A percentile compares a stretch with the other conserved stretches of the same genome.
phyloP scores from a whole-genome alignment of 2,329 filamentous ascomycete species.

The Aspergillus sp. region DNA sequence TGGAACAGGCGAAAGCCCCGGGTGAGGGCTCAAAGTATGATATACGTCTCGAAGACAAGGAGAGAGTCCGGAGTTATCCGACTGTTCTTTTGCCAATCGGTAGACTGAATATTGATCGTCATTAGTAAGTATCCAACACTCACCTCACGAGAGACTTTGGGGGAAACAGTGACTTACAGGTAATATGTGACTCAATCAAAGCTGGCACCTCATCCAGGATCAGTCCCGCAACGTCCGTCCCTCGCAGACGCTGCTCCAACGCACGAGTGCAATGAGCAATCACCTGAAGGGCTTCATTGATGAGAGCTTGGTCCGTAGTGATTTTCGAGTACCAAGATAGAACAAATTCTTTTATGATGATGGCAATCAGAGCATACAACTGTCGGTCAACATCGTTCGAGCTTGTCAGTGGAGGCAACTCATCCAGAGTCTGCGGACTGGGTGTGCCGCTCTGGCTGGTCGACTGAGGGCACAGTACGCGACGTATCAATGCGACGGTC shows the following conservation, averaged over 20 bases:
- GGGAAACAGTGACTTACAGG: constrained; percentile 52
- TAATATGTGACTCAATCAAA: constrained; percentile 75
- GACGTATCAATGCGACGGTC: constrained; percentile 78
- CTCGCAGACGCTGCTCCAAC: constrained; percentile 79
- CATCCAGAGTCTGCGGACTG: constrained; percentile 69
- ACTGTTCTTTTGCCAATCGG: constrained; percentile 63
- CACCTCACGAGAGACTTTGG: not conserved
- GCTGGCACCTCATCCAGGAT: constrained; percentile 85
- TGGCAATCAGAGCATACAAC: constrained; percentile 86
- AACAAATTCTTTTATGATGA: constrained; percentile 86
- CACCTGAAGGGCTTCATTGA: constrained; percentile 82
- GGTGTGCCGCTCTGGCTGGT: constrained; percentile 43
- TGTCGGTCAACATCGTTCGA: constrained; percentile 92
- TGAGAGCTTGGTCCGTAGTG: constrained; percentile 83
- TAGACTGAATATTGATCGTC: constrained; percentile 57
- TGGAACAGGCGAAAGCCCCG: constrained; percentile 76
- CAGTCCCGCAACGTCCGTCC: constrained; percentile 78
- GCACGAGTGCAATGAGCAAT: constrained; percentile 89
- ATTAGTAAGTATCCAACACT: constrained; percentile 18
- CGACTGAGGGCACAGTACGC: constrained; percentile 73
- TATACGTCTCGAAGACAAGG: constrained; percentile 69
- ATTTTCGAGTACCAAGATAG: constrained; percentile 92
- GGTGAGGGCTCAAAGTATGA: constrained; percentile 78
- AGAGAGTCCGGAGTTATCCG: constrained; percentile 59
- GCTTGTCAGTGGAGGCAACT: constrained; percentile 86